Conservation (phyloP, 2,329 filamentous ascomycete genomes). For the Exutisphaerella laricina region DNA sequence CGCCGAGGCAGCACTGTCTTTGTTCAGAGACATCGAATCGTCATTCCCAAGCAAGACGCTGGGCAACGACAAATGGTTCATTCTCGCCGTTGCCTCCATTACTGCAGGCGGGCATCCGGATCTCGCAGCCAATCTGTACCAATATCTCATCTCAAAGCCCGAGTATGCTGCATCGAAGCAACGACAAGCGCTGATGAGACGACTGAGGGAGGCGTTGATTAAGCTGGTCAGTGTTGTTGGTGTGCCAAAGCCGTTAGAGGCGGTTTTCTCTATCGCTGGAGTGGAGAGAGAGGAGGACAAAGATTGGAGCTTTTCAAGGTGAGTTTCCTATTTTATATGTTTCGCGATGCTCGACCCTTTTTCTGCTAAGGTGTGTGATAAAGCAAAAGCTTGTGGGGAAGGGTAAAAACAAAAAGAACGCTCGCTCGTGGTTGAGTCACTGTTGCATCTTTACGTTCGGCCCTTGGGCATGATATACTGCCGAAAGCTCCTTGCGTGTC, state of each 20-base stretch:
- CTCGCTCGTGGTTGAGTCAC: too few species aligned
- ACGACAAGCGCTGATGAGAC: slow-evolving; percentile 46
- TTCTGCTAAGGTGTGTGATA: too few species aligned
- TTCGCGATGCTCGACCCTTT: too few species aligned
- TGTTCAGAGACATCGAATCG: slow-evolving; percentile 41
- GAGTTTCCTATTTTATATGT: neutral
- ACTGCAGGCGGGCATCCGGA: slow-evolving; percentile 49
- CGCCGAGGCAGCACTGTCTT: slow-evolving; percentile 34
- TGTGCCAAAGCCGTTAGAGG: slow-evolving; percentile 58
- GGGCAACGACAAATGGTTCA: slow-evolving; percentile 43
- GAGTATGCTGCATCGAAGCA: slow-evolving; percentile 40
- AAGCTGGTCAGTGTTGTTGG: slow-evolving; percentile 55
- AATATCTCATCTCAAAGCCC: slow-evolving; percentile 48
- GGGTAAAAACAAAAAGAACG: too few species aligned
- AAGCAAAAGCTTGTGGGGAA: too few species aligned
- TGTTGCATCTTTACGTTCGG: too few species aligned
- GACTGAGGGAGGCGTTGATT: slow-evolving; percentile 54
- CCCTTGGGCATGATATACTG: too few species aligned
- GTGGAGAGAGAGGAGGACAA: slow-evolving; percentile 53
- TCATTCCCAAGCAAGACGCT: slow-evolving; percentile 41
- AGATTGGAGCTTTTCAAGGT: slow-evolving; percentile 50
- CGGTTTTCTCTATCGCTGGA: slow-evolving; percentile 51
- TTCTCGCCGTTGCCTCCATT: slow-evolving; percentile 37
- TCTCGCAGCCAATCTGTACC: slow-evolving; percentile 51
- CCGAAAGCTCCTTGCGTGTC: too few species aligned